Evolutionary conservation across 164 flowering plant genomes (phyloP).

Genomic region (Brasenia schreberi): DNA sequence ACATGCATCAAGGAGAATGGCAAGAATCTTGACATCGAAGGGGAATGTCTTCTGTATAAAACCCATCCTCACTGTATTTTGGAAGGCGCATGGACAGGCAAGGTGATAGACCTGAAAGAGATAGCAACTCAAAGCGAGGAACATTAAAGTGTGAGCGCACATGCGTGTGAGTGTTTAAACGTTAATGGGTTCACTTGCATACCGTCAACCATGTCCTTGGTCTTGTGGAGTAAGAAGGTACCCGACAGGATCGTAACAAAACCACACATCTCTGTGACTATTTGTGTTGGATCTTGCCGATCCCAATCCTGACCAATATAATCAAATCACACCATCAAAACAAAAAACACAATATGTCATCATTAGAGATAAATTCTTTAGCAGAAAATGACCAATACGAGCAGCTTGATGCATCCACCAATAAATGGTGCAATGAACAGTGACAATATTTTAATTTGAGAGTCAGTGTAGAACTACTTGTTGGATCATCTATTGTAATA

Average conservation of each 20-base stretch:
- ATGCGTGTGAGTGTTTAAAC: background rate
- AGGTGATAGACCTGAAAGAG: background rate
- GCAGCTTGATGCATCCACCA: no score
- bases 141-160: slow-evolving; percentile 7
- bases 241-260: slow-evolving; percentile 66
- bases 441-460: no score
- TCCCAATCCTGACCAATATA: slow-evolving; percentile 57
- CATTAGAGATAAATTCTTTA: no score
- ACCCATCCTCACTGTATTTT: slow-evolving; percentile 26
- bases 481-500: no score
- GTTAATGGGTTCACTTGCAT: background rate
- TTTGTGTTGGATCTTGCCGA: slow-evolving; percentile 53
- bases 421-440: no score
- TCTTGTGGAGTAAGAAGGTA: slow-evolving; percentile 72
- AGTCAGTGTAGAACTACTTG: no score
- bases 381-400: no score
- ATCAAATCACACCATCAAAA: background rate
- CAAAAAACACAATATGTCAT: no score
- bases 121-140: background rate
- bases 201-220: slow-evolving; percentile 61
- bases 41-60: slow-evolving; percentile 28
- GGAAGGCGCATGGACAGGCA: slow-evolving; percentile 13
- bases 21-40: slow-evolving; percentile 25
- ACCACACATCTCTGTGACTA: slow-evolving; percentile 62
- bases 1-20: slow-evolving; percentile 5